Evolutionary conservation across 2,329 filamentous ascomycete genomes (phyloP), one percentile per base, ranked within the genome.

Genomic region (Neocatenulostroma microsporum): DNA sequence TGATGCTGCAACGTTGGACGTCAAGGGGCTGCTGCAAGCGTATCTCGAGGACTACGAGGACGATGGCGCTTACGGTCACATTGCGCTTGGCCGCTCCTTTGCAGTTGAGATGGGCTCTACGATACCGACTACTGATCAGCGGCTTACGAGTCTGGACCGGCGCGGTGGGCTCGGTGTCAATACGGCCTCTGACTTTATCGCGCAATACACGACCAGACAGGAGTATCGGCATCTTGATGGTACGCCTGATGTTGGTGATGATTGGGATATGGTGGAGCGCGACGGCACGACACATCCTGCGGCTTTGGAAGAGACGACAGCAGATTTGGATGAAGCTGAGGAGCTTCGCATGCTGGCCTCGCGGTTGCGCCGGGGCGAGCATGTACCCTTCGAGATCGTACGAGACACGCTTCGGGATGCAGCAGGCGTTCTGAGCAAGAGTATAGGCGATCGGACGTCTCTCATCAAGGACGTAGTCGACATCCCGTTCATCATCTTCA

Each of bases 11-110:
- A 89, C 91, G 5, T 69, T 94, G 17, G 89, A 98, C 60, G 79
- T 96, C 42, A 98, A 98, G 63, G 91, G 93, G 1, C 70, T 98
- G 14, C 70, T 99, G 28, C 91, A 94, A 63, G 96, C 91, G 0
- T 96, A 98, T 57, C 72, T 98, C 12, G 95, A 93, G 1, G 88
- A 94, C 49, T 94, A 88, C 50, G 83, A 93, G 43, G 88, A 96
- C 48, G 85, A 94, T 47, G 84, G 84, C 33, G 79, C 80, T 1
- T 94, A 94, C 55, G 91, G 88, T 0, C 87, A 95, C 58, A 79
- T 96, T 43, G 89, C 88, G 1, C 71, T 98, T 12, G 93, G 91
- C 9, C 75, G 93, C 41, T 96, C 91, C 1, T 94, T 99, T 60
- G 91, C 91, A 11, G 66, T 94, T 19, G 87, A 98, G 55, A 84